Percentiles rank a stretch among this genome's conserved stretches.
phyloP scores from a whole-genome alignment of 2,329 filamentous ascomycete species.

The Nothophoma quercina region DNA sequence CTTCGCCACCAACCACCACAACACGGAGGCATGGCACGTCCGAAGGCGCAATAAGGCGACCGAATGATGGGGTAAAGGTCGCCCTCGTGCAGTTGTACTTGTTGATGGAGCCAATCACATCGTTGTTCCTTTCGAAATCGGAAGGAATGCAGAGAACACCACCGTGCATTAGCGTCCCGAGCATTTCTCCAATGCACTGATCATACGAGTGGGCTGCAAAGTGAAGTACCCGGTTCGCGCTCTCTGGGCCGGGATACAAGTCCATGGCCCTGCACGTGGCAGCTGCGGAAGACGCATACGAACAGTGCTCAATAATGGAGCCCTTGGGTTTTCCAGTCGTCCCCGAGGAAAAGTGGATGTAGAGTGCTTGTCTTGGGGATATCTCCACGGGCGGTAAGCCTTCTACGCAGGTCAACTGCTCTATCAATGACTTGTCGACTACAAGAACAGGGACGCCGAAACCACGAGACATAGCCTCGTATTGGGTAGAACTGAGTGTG shows the following conservation, averaged over 20 bases:
- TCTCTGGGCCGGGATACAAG: background rate
- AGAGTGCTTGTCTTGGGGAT: too few species aligned
- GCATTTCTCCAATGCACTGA: constrained; percentile 61
- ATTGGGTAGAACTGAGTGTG: too few species aligned
- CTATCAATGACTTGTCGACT: too few species aligned
- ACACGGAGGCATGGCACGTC: constrained; percentile 4
- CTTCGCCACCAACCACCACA: background rate
- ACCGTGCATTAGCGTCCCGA: constrained; percentile 63
- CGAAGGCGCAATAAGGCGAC: constrained; percentile 9
- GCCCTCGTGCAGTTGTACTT: constrained; percentile 7
- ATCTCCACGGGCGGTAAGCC: too few species aligned
- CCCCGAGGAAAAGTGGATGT: background rate
- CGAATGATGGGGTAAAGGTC: constrained; percentile 15
- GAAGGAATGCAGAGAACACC: constrained; percentile 62
- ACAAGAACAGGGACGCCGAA: too few species aligned
- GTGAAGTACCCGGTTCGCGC: constrained; percentile 40
- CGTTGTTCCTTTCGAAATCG: constrained; percentile 59
- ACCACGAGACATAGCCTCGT: too few species aligned
- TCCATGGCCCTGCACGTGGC: too few species aligned
- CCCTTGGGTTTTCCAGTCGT: background rate
- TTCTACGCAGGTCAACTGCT: too few species aligned
- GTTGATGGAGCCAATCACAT: constrained; percentile 60
- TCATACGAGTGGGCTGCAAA: constrained; percentile 66
- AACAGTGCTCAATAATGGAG: background rate
- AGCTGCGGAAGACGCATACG: too few species aligned